These are phyloP conservation scores for Vaccinium myrtillus DNA, from an alignment of 148 eudicot species.

Conservation along the genomic window DNA sequence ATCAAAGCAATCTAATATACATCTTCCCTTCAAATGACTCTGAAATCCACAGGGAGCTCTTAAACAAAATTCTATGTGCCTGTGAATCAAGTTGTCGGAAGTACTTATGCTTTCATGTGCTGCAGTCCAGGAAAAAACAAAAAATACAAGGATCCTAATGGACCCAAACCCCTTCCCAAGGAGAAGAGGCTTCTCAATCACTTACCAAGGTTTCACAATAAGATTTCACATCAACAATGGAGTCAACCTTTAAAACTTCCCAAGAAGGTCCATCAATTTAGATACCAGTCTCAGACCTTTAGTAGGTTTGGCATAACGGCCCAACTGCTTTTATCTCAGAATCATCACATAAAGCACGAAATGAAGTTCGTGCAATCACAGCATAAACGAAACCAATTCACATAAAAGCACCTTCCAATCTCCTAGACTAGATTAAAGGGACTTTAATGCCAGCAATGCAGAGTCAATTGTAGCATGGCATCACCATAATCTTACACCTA, in stretches of 20 bases:
- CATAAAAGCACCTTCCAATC: constrained; percentile 3
- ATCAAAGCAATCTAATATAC: background rate
- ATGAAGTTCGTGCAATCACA: background rate
- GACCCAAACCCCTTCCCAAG: background rate
- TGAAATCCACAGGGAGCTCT: background rate
- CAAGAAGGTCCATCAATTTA: background rate
- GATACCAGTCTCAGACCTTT: background rate
- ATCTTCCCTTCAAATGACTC: background rate
- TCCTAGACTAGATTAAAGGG: background rate
- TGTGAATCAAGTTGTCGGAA: background rate
- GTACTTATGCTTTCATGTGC: background rate
- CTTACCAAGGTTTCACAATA: background rate
- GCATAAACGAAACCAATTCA: background rate
- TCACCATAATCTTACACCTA: background rate
- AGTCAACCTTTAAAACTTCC: background rate
- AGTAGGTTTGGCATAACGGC: background rate
- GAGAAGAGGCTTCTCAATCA: background rate
- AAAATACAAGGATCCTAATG: background rate
- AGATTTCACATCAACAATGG: background rate
- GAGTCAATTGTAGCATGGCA: background rate
- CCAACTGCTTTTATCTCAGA: background rate
- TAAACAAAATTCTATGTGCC: background rate
- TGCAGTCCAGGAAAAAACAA: background rate
- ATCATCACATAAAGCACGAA: constrained; percentile 7
- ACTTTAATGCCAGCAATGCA: background rate